Percentiles rank a stretch among this genome's conserved stretches.
These are phyloP conservation scores for Cryphonectria japonica DNA, from an alignment of 2,329 filamentous ascomycete genomes.

Conservation along the genomic window DNA sequence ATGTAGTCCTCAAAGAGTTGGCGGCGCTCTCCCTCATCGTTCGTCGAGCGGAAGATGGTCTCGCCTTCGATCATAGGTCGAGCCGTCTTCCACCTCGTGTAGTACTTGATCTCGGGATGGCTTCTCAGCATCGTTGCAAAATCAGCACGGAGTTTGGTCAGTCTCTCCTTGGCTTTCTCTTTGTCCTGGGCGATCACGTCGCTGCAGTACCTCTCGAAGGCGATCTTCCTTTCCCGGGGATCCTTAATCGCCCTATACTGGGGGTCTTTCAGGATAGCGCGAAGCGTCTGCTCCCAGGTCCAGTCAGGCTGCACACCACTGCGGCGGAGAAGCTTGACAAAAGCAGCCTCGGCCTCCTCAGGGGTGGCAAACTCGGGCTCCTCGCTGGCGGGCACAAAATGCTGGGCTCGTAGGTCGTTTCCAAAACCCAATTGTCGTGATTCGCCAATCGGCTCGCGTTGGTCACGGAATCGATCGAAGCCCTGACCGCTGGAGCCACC, in stretches of 20 bases:
- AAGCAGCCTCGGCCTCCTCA: constrained; percentile 91
- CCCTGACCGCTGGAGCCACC: constrained; percentile 42
- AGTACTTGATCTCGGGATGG: constrained; percentile 95
- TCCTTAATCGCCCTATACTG: constrained; percentile 94
- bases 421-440: constrained; percentile 62
- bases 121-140: constrained; percentile 96
- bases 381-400: constrained; percentile 64
- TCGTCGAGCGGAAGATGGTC: constrained; percentile 91
- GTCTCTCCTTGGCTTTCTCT: constrained; percentile 89
- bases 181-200: constrained; percentile 92
- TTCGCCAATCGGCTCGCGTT: constrained; percentile 49
- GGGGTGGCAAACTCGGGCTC: constrained; percentile 79
- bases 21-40: constrained; percentile 83
- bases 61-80: constrained; percentile 92
- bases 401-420: constrained; percentile 59
- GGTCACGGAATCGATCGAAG: constrained; percentile 32
- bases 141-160: constrained; percentile 88
- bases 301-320: constrained; percentile 88
- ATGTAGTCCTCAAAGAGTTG: constrained; percentile 95
- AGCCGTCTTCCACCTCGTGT: constrained; percentile 96
- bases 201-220: constrained; percentile 93
- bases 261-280: constrained; percentile 82
- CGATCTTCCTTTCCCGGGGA: constrained; percentile 84
- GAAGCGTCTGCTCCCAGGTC: constrained; percentile 89
- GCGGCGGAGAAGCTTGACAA: constrained; percentile 85